These are phyloP conservation scores for Stromatinia cepivora DNA, from an alignment of 2,329 filamentous ascomycete species.

Conservation along the genomic window DNA sequence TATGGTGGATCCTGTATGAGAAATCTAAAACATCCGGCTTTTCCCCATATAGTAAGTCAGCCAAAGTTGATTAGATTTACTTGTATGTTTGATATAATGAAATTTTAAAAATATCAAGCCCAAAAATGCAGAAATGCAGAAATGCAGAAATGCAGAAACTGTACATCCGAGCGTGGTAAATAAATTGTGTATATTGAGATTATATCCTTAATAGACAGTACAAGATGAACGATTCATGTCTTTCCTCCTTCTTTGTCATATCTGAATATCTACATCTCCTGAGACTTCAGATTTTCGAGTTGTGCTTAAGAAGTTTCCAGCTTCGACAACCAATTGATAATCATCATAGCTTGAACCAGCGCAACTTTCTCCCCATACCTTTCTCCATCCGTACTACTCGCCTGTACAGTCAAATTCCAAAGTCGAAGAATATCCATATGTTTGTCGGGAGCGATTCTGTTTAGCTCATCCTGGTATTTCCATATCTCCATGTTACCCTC, in stretches of 20 bases:
- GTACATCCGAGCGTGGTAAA: background rate
- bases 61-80: too few species aligned
- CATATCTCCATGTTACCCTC: slow-evolving; percentile 36
- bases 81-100: too few species aligned
- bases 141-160: too few species aligned
- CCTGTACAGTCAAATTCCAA: slow-evolving; percentile 48
- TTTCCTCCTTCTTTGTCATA: background rate
- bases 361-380: slow-evolving; percentile 45
- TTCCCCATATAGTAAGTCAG: too few species aligned
- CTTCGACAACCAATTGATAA: slow-evolving; percentile 43
- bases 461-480: slow-evolving; percentile 44
- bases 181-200: background rate
- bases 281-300: too few species aligned
- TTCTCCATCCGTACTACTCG: slow-evolving; percentile 43
- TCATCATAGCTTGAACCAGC: slow-evolving; percentile 45
- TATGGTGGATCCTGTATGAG: background rate
- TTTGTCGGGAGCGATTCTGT: slow-evolving; percentile 39
- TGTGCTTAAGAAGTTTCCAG: slow-evolving; percentile 36
- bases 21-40: too few species aligned
- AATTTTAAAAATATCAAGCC: too few species aligned
- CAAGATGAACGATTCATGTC: background rate
- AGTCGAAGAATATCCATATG: slow-evolving; percentile 46
- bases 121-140: too few species aligned
- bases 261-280: too few species aligned
- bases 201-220: background rate